Evolutionary conservation across 75 land plant genomes (phyloP), one percentile per base, ranked within the genome.

Genomic region (Azolla pinnata): DNA sequence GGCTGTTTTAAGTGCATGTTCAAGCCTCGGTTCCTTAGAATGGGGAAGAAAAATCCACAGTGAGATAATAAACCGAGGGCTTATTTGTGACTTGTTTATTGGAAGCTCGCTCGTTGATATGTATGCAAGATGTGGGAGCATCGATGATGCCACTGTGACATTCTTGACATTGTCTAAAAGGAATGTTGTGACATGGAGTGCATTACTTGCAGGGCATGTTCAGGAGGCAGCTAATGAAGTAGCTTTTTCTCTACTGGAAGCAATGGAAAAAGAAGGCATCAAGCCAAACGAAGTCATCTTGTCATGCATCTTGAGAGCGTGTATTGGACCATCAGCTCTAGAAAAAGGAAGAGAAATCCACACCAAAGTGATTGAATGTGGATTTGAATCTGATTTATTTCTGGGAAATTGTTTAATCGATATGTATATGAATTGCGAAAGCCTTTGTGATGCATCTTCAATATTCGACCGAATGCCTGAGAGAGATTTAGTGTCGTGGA

Each of bases 31-130:
- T 23, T 40, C 25, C 26, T 31, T 52, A 24, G n/a, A 63, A 0
- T 25, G 40, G 19, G 86, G 83, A 16, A 44, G 30, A 51, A 61
- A 67, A 2, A 17, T 80, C 30, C 86, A 86, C 64, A 74, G 64
- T 10, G 56, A 57, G 62, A 75, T 62, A 20, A 31, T 65, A 27
- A 73, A 77, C 45, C 17, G 25, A 2, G 73, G 73, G 8, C n/a
- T 77, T 34, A 59, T 33, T 1, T 29, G 21, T 1, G 77, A 78
- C 64, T 46, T 67, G 31, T 67, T 31, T 59, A 18, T 67, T 0
- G 69, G 66, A 1, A 76, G 51, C 33, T 48, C 65, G 8, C 38
- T 71, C 10, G 62, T 76, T 0, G 66, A 62, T 31, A 56, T 71
- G 66, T 76, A 71, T 55, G 57, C 74, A 12, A 67, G 66, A 40